These are phyloP conservation scores for Hypsizygus marmoreus DNA, from an alignment of 768 basidiomycete genomes.

Conservation along the genomic window DNA sequence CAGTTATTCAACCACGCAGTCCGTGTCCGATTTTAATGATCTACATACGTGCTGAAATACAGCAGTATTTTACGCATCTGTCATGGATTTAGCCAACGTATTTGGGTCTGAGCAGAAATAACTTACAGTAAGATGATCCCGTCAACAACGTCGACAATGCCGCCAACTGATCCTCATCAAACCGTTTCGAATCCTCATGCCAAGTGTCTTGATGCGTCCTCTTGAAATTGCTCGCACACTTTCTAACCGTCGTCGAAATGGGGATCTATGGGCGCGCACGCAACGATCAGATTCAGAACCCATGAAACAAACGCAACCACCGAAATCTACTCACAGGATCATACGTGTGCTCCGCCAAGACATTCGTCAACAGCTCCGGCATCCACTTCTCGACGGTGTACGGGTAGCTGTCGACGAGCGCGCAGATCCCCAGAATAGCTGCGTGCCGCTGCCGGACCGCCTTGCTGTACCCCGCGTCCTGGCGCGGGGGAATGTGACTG, in stretches of 20 bases:
- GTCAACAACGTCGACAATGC: conserved; percentile 83
- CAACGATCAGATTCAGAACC: conserved; percentile 18
- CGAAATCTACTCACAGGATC: conserved; percentile 60
- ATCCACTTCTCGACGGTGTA: conserved; percentile 96
- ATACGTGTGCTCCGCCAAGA: conserved; percentile 81
- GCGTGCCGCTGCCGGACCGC: conserved; percentile 83
- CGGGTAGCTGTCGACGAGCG: conserved; percentile 91
- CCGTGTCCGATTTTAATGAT: conserved; percentile 6
- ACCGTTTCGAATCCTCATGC: conserved; percentile 86
- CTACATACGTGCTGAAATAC: conserved; percentile 7
- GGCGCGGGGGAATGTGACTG: conserved; percentile 63
- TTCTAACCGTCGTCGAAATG: conserved; percentile 81
- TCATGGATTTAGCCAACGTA: conserved; percentile 8
- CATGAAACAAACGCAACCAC: conserved; percentile 1
- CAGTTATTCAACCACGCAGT: conserved; percentile 9
- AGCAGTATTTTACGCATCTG: conserved; percentile 18
- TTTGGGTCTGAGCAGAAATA: conserved; percentile 10
- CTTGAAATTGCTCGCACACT: conserved; percentile 79
- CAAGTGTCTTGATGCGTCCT: conserved; percentile 87
- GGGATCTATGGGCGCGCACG: conserved; percentile 53
- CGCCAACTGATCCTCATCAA: conserved; percentile 82
- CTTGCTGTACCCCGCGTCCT: conserved; percentile 65
- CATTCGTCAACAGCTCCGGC: conserved; percentile 78
- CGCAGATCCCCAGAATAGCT: conserved; percentile 92
- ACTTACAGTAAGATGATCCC: conserved; percentile 82